Evolutionary conservation across 78 protist genomes (phyloP), one percentile per base, ranked within the genome.

Genomic region (Mastigamoeba balamuthi): DNA sequence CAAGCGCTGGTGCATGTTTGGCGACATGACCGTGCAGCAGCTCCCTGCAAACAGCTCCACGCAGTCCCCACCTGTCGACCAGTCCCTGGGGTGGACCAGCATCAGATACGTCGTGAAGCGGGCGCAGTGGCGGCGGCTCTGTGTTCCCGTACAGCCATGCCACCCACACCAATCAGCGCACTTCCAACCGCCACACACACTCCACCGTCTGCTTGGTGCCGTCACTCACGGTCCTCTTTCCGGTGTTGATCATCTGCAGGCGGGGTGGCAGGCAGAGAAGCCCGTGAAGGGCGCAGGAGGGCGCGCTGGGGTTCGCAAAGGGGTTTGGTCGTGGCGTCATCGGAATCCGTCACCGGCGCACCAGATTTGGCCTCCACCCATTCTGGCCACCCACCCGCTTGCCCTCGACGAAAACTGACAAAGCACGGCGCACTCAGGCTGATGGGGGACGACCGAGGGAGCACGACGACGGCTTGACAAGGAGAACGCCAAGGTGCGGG

Each of bases 281-380:
- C 95, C 95, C 28, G 38, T 63, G 10, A 77, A 88, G 67, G 96
- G 91, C 42, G 91, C 82, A 65, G 7, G 84, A 58, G 2, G 95
- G 97, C 10, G 58, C 67, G 5, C 69, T 72, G 37, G 97, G 97
- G 4, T 71, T 81, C 40, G 85, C 84, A 0, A 88, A 83, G 53
- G 96, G 96, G 7, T n/a, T 92, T 30, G 92, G 92, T 1, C 68
- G 69, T 6, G 96, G 96, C 36, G 75, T 93, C 0, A 79, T 77
- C 1, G 94, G 96, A 23, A 66, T 84, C 5, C 4, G 86, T 87
- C 7, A 79, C 83, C 2, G 96, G 95, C 41, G 87, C 63, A 38
- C 48, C 89, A n/a, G 91, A 88, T 48, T 40, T 88, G 4, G 87
- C 77, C 0, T 28, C 93, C 0, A 17, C 17, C 17, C 17, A 48